Conservation (phyloP, 2,329 filamentous ascomycete genomes). For the Pezicula radicicola region DNA sequence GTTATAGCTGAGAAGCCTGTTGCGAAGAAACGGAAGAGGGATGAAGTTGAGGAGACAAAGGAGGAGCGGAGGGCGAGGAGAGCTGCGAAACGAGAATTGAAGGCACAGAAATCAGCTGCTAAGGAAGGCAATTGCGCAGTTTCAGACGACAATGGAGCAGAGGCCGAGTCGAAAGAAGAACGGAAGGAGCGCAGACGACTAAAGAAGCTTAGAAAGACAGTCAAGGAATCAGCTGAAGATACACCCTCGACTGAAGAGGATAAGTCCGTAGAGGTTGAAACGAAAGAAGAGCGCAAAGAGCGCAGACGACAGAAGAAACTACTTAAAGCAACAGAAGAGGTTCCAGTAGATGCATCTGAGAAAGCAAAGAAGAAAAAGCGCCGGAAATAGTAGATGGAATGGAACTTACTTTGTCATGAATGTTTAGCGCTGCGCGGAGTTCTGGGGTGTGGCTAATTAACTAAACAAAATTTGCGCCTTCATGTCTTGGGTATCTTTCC, state of each 20-base stretch:
- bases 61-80: constrained; percentile 34
- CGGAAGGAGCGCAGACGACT: constrained; percentile 32
- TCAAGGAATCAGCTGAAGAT: constrained; percentile 11
- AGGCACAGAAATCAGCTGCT: constrained; percentile 7
- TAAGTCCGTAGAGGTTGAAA: constrained; percentile 16
- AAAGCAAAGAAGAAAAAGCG: constrained; percentile 28
- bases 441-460: constrained; percentile 7
- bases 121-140: not conserved
- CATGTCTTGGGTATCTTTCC: constrained; percentile 61
- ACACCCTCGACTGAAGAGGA: constrained; percentile 9
- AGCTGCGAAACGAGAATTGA: constrained; percentile 31
- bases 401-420: constrained; percentile 4
- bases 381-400: constrained; percentile 14
- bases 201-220: constrained; percentile 26
- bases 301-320: constrained; percentile 21
- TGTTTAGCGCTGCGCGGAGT: constrained; percentile 17
- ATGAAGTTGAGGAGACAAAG: constrained; percentile 20
- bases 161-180: constrained; percentile 31
- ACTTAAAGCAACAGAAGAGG: constrained; percentile 21
- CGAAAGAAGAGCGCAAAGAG: constrained; percentile 28
- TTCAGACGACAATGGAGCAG: constrained; percentile 2
- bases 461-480: constrained; percentile 9
- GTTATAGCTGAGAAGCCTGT: constrained; percentile 14
- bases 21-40: constrained; percentile 13
- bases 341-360: constrained; percentile 23